Conservation (phyloP, 164 flowering plant species). For the Vitis cinerea region DNA sequence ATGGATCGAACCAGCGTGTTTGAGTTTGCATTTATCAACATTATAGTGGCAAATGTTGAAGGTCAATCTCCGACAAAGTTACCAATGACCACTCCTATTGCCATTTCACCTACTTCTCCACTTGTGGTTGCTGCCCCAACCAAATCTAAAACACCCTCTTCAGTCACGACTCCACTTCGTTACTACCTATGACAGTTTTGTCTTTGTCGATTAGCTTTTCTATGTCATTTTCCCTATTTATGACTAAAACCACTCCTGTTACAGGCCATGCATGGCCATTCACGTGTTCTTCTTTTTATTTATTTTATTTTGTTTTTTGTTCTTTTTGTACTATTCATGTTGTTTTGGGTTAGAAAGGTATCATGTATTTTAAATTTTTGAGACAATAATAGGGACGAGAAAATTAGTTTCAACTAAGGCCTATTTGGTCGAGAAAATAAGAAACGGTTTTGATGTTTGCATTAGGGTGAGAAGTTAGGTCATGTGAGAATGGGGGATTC, state of each 20-base stretch:
- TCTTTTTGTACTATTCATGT: too few relatives aligned
- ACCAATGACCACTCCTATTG: constrained; percentile 12
- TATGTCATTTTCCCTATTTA: neutral
- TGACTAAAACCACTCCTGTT: neutral
- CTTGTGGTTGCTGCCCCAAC: constrained; percentile 15
- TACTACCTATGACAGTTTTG: constrained; percentile 12
- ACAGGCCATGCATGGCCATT: too few relatives aligned
- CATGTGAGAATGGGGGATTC: too few relatives aligned
- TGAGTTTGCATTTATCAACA: constrained; percentile 30
- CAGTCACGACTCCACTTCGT: neutral
- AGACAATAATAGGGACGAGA: too few relatives aligned
- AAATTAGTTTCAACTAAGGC: too few relatives aligned
- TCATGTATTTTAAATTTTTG: too few relatives aligned
- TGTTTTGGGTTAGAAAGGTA: too few relatives aligned
- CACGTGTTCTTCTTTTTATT: too few relatives aligned
- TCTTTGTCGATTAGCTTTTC: constrained; percentile 16
- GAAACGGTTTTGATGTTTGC: too few relatives aligned
- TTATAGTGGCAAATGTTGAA: constrained; percentile 35
- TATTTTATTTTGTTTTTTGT: too few relatives aligned
- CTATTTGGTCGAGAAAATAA: too few relatives aligned
- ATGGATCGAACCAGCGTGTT: constrained; percentile 29
- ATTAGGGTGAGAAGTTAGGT: too few relatives aligned
- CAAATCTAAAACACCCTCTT: neutral
- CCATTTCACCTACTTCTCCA: constrained; percentile 12
- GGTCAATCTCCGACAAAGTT: constrained; percentile 44